phyloP scores from a whole-genome alignment of 495 filamentous ascomycete genomes.

The Wilcoxina mikolae region DNA sequence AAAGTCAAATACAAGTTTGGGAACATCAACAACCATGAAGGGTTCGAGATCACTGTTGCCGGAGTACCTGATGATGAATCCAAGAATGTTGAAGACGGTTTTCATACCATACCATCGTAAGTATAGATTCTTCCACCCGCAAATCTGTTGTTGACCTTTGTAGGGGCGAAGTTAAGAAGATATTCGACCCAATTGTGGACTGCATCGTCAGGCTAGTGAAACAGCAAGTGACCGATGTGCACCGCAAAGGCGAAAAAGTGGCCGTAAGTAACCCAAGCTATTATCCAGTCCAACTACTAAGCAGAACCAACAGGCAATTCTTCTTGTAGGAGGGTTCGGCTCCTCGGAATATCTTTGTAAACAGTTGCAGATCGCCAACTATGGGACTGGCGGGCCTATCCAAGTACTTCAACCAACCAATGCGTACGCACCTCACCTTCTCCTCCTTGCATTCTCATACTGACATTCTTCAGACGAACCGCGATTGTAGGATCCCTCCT shows the following conservation, averaged over 20 bases:
- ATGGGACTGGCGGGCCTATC: slow-evolving; percentile 29
- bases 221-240: slow-evolving; percentile 37
- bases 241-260: slow-evolving; percentile 20
- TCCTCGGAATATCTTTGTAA: slow-evolving; percentile 49
- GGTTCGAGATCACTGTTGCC: slow-evolving; percentile 38
- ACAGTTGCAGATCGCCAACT: slow-evolving; percentile 34
- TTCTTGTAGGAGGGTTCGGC: slow-evolving; percentile 60
- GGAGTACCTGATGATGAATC: slow-evolving; percentile 56
- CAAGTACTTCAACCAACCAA: slow-evolving; percentile 47
- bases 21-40: slow-evolving; percentile 16
- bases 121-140: background rate
- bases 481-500: too few relatives aligned
- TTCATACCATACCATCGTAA: slow-evolving; percentile 42
- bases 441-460: too few relatives aligned
- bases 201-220: slow-evolving; percentile 46
- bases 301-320: too few relatives aligned
- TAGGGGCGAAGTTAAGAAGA: slow-evolving; percentile 32
- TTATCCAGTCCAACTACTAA: too few relatives aligned
- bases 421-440: slow-evolving; percentile 33
- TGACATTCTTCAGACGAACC: too few relatives aligned
- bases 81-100: slow-evolving; percentile 47
- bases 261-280: too few relatives aligned
- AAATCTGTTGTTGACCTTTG: too few relatives aligned
- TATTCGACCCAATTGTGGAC: slow-evolving; percentile 45
- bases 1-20: slow-evolving; percentile 31